These are phyloP conservation scores for Aspergillus sp. DNA, from an alignment of 2,329 filamentous ascomycete species.

Conservation along the genomic window DNA sequence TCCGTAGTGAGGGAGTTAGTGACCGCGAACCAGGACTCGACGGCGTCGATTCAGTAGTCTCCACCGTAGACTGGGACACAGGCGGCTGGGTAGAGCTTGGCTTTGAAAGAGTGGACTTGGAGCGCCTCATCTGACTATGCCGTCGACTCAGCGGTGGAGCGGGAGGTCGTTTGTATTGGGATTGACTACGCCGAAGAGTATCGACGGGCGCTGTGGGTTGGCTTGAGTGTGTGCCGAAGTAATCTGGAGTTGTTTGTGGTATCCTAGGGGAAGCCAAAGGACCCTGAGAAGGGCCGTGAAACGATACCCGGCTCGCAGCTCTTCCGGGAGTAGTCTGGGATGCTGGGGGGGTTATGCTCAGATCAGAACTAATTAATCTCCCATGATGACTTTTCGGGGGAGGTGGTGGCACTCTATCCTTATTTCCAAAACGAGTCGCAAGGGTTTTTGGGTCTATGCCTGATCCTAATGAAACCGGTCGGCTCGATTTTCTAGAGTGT, in stretches of 20 bases:
- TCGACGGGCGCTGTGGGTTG: constrained; percentile 21
- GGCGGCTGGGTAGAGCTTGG: constrained; percentile 33
- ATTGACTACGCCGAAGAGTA: constrained; percentile 30
- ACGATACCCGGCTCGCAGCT: constrained; percentile 27
- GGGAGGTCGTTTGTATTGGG: constrained; percentile 45
- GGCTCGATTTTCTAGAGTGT: constrained; percentile 52
- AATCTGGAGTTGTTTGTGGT: constrained; percentile 54
- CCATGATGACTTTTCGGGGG: constrained; percentile 77
- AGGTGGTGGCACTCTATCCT: constrained; percentile 65
- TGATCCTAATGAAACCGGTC: constrained; percentile 58
- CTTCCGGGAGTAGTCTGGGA: constrained; percentile 24
- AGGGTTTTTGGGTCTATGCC: constrained; percentile 48
- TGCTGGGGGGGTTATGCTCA: constrained; percentile 26
- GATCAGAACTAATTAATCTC: constrained; percentile 61
- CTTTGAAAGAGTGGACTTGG: constrained; percentile 35
- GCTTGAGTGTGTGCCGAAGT: constrained; percentile 26
- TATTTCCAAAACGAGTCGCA: constrained; percentile 28
- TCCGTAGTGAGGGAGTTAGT: constrained; percentile 19
- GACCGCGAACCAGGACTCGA: constrained; percentile 31
- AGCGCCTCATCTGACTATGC: constrained; percentile 46
- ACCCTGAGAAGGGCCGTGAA: constrained; percentile 25
- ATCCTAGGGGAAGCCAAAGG: constrained; percentile 35
- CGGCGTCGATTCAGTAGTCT: constrained; percentile 35
- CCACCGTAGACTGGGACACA: constrained; percentile 47
- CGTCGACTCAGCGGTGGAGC: constrained; percentile 51